These are phyloP conservation scores for Trametes gibbosa DNA, from an alignment of 768 basidiomycete genomes.

Conservation along the genomic window DNA sequence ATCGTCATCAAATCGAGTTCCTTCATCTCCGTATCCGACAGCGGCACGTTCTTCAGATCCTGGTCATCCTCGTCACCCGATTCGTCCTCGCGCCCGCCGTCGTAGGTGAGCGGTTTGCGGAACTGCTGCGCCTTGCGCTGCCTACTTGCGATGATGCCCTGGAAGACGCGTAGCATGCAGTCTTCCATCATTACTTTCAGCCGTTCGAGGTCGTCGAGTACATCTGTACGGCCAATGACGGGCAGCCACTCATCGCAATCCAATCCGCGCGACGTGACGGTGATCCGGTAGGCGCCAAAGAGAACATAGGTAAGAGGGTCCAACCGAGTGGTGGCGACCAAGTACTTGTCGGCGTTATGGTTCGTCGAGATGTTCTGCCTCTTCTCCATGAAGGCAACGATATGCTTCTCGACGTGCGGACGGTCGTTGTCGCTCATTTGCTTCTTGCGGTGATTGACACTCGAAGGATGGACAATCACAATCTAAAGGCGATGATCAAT, in stretches of 20 bases:
- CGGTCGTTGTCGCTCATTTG: conserved; percentile 34
- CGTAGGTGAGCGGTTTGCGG: conserved; percentile 37
- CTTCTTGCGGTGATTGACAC: conserved; percentile 76
- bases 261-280: conserved; percentile 67
- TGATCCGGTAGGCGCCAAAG: conserved; percentile 82
- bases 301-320: conserved; percentile 89
- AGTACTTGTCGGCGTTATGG: conserved; percentile 55
- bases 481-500: conserved; percentile 39
- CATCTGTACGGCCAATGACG: conserved; percentile 60
- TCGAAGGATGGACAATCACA: conserved; percentile 80
- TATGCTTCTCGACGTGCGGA: conserved; percentile 47
- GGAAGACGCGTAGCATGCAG: conserved; percentile 87
- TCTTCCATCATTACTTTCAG: conserved; percentile 78
- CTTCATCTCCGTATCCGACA: conserved; percentile 66
- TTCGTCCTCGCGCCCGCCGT: conserved; percentile 46
- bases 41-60: conserved; percentile 43
- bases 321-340: conserved; percentile 79
- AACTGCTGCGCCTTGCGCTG: conserved; percentile 33
- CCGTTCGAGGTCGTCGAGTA: conserved; percentile 78
- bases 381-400: conserved; percentile 84
- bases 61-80: conserved; percentile 55
- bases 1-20: conserved; percentile 75
- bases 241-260: conserved; percentile 93
- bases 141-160: conserved; percentile 59
- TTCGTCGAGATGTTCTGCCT: conserved; percentile 64